A percentile compares a stretch with the other conserved stretches of the same genome.
These are phyloP conservation scores for Ambrosiella cleistominuta DNA, from an alignment of 2,329 filamentous ascomycete species.

Conservation along the genomic window DNA sequence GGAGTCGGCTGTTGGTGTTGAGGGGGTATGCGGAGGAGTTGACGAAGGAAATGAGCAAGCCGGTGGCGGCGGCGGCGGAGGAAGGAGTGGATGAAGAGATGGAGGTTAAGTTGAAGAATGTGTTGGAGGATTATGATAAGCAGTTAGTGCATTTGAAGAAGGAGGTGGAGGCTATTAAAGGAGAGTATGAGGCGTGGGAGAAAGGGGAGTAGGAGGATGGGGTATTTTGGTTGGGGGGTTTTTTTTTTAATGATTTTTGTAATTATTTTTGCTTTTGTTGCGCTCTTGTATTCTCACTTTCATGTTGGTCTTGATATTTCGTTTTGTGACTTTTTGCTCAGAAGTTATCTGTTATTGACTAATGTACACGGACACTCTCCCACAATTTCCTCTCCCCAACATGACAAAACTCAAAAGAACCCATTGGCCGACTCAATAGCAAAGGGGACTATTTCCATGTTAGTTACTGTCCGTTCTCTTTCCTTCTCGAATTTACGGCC, in stretches of 20 bases:
- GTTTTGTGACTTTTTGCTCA: not conserved
- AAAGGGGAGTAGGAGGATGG: constrained; percentile 18
- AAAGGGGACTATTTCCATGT: constrained; percentile 35
- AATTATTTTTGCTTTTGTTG: constrained; percentile 1
- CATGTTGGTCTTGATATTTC: not conserved
- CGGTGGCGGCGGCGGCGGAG: constrained; percentile 34
- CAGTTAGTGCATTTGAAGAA: constrained; percentile 61
- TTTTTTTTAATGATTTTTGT: not conserved
- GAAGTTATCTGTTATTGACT: not conserved
- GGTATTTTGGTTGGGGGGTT: not conserved
- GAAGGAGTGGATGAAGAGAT: constrained; percentile 50
- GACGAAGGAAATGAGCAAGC: constrained; percentile 55
- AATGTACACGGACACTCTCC: not conserved
- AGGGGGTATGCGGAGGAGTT: constrained; percentile 55
- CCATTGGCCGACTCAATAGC: constrained; percentile 34
- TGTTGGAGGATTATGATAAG: constrained; percentile 65
- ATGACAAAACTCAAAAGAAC: constrained; percentile 22
- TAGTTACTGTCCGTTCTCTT: not conserved
- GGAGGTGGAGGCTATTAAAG: constrained; percentile 46
- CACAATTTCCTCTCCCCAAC: not conserved
- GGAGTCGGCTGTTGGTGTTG: constrained; percentile 62
- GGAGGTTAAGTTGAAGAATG: constrained; percentile 57
- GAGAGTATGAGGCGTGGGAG: constrained; percentile 39
- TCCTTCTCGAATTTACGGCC: not conserved
- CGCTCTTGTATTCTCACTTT: not conserved